These are phyloP conservation scores for Cornus controversa DNA, from an alignment of 148 eudicot species.

Conservation along the genomic window DNA sequence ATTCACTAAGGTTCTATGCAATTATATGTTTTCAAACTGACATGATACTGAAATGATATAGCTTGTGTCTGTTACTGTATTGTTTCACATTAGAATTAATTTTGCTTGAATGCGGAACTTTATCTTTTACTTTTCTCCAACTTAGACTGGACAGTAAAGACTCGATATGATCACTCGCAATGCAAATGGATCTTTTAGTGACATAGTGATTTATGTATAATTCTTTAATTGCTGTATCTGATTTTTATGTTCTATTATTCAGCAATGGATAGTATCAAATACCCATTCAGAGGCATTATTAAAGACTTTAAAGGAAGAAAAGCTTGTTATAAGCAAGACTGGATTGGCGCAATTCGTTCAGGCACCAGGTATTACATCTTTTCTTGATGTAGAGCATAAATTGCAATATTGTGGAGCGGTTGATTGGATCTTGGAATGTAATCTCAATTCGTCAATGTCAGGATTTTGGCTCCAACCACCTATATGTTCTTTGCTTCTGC, in stretches of 20 bases:
- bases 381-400: not conserved
- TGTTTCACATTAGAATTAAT: not conserved
- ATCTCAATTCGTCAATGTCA: not conserved
- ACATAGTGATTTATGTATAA: not conserved
- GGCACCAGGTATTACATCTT: constrained; percentile 3
- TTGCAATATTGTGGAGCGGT: not conserved
- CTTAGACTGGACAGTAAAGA: not conserved
- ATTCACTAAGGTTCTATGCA: no score
- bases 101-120: not conserved
- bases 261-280: constrained; percentile 5
- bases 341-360: constrained; percentile 7
- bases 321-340: constrained; percentile 22
- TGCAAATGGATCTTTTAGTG: not conserved
- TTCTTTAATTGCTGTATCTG: not conserved
- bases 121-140: not conserved
- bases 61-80: no score
- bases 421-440: not conserved
- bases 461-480: constrained; percentile 65
- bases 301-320: constrained; percentile 22
- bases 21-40: no score
- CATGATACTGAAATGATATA: no score
- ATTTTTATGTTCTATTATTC: not conserved
- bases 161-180: not conserved
- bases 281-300: constrained; percentile 14
- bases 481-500: constrained; percentile 69